These are phyloP conservation scores for Dendrobium huoshanense DNA, from an alignment of 106 monocot species.

Conservation along the genomic window DNA sequence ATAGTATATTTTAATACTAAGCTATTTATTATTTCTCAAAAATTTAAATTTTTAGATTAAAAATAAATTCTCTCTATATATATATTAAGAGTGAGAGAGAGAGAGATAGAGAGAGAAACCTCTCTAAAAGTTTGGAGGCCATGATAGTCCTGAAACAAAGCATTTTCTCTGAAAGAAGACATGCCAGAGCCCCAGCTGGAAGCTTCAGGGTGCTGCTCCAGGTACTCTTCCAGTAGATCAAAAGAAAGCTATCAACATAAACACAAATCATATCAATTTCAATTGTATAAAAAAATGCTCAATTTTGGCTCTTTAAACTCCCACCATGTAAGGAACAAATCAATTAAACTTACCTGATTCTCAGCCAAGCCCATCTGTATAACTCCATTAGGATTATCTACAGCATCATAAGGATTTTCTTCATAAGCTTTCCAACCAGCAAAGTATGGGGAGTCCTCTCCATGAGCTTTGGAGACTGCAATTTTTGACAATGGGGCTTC, in stretches of 20 bases:
- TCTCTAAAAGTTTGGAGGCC: constrained; percentile 52
- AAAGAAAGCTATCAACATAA: constrained; percentile 16
- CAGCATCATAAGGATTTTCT: constrained; percentile 42
- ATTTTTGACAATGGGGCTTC: not conserved
- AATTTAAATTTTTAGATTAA: no score
- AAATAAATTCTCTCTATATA: no score
- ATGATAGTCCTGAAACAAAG: constrained; percentile 69
- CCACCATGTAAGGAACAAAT: no score
- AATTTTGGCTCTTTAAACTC: no score
- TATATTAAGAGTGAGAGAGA: not conserved
- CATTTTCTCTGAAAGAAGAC: constrained; percentile 49
- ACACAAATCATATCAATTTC: no score
- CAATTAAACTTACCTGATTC: constrained; percentile 34
- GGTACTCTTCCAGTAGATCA: constrained; percentile 58
- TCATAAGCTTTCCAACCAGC: constrained; percentile 67
- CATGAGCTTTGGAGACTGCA: not conserved
- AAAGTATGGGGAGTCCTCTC: constrained; percentile 66
- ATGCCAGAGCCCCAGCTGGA: constrained; percentile 23
- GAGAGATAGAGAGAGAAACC: constrained; percentile 4
- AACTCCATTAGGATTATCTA: constrained; percentile 45
- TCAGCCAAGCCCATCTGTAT: constrained; percentile 78
- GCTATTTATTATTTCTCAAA: no score
- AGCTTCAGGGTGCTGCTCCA: constrained; percentile 35
- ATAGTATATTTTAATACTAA: no score
- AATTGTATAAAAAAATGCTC: no score